These are phyloP conservation scores for Xerocomus cyaneibrunnescens DNA, from an alignment of 1,284 basidiomycete species.

Conservation along the genomic window DNA sequence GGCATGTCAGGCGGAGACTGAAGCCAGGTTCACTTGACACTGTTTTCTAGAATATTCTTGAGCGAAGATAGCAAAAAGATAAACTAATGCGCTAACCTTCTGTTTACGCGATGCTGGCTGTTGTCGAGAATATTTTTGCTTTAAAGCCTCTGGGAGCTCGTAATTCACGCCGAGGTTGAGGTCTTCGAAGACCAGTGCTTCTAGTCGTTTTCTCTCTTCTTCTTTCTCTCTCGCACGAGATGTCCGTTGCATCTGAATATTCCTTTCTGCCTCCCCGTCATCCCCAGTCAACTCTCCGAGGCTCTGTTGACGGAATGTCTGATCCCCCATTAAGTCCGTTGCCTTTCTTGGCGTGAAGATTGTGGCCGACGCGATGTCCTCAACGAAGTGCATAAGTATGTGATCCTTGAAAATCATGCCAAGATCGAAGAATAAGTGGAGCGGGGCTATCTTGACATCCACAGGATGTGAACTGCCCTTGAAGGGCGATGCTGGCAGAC, in stretches of 20 bases:
- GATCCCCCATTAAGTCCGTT: background rate
- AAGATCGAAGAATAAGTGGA: slow-evolving; percentile 79
- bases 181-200: slow-evolving; percentile 54
- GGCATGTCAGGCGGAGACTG: slow-evolving; percentile 34
- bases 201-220: slow-evolving; percentile 42
- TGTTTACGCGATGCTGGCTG: slow-evolving; percentile 2
- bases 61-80: slow-evolving; percentile 6
- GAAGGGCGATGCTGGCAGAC: slow-evolving; percentile 2
- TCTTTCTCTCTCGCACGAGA: slow-evolving; percentile 31
- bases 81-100: slow-evolving; percentile 24
- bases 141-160: slow-evolving; percentile 22
- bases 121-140: slow-evolving; percentile 7
- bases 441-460: slow-evolving; percentile 49
- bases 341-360: slow-evolving; percentile 18
- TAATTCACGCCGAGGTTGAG: slow-evolving; percentile 53
- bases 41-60: slow-evolving; percentile 15
- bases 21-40: slow-evolving; percentile 4
- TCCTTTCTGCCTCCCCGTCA: slow-evolving; percentile 17
- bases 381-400: slow-evolving; percentile 26
- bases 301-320: slow-evolving; percentile 1
- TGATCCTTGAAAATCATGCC: slow-evolving; percentile 43
- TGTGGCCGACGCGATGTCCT: slow-evolving; percentile 25
- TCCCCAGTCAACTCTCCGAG: slow-evolving; percentile 10
- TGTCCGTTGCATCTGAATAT: slow-evolving; percentile 29
- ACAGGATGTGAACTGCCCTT: slow-evolving; percentile 18